Conservation (phyloP, 2,329 filamentous ascomycete genomes). For the Exophiala dermatitidis region DNA sequence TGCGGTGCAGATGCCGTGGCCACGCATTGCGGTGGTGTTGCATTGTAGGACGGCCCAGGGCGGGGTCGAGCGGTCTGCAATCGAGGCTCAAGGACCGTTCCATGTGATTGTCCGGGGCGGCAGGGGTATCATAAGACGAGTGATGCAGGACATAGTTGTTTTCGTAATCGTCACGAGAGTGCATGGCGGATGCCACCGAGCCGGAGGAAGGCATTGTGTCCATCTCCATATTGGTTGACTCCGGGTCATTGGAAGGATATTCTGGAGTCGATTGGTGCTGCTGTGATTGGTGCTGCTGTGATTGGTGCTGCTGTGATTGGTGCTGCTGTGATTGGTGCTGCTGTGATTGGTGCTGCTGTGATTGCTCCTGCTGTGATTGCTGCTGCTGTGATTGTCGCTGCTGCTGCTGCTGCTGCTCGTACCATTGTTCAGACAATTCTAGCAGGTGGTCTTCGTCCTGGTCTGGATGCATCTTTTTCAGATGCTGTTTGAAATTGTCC, state of each 20-base stretch:
- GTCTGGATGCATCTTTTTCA: constrained; percentile 58
- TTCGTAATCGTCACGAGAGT: not conserved
- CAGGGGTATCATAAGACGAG: not conserved
- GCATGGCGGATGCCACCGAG: not conserved
- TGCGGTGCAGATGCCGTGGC: not conserved
- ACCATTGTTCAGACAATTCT: constrained; percentile 38
- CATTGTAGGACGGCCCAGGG: not conserved
- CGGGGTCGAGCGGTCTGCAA: not conserved
- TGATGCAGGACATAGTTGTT: constrained; percentile 2
- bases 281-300: not conserved
- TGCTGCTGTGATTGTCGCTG: not conserved
- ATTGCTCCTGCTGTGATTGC: no score
- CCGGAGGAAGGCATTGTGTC: not conserved
- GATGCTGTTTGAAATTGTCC: constrained; percentile 81
- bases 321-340: not conserved
- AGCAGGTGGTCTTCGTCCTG: constrained; percentile 42
- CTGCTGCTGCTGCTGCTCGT: constrained; percentile 24
- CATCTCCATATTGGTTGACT: not conserved
- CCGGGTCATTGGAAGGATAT: not conserved
- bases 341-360: not conserved
- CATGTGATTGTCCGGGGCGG: not conserved
- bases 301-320: no score
- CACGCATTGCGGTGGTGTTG: not conserved
- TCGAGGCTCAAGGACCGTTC: constrained; percentile 2
- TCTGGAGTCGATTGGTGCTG: not conserved